Percentiles rank a stretch among this genome's conserved stretches.
phyloP scores from a whole-genome alignment of 2,329 filamentous ascomycete species.

The Cordyceps javanica region DNA sequence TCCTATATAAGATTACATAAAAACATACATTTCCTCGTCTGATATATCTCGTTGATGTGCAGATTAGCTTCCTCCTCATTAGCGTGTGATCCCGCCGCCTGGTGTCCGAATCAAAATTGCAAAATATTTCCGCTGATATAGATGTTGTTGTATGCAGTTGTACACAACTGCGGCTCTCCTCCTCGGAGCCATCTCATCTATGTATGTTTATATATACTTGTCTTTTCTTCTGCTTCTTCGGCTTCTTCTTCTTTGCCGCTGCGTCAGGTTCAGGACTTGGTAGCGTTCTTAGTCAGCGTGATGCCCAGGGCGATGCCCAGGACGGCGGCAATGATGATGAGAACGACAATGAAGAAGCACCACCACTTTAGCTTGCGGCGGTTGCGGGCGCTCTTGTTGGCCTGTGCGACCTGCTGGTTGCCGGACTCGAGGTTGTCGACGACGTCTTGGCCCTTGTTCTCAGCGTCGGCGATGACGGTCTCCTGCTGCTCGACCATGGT shows the following conservation, averaged over 20 bases:
- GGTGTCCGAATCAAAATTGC: not conserved
- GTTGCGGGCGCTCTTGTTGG: constrained; percentile 59
- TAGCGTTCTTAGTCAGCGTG: constrained; percentile 26
- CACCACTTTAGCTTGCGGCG: constrained; percentile 77
- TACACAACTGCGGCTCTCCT: not conserved
- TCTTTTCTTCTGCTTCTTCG: not conserved
- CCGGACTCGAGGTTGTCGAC: constrained; percentile 61
- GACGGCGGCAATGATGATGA: constrained; percentile 51
- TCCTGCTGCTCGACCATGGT: constrained; percentile 70
- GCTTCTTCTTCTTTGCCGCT: too few relatives aligned
- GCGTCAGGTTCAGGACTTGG: not conserved
- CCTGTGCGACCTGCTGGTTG: constrained; percentile 62
- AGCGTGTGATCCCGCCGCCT: not conserved
- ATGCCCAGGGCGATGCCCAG: constrained; percentile 51
- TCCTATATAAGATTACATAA: constrained; percentile 1
- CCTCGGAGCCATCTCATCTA: not conserved
- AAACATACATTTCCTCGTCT: not conserved
- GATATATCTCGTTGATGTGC: constrained; percentile 2
- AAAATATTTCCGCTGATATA: constrained; percentile 3
- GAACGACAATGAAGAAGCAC: constrained; percentile 56
- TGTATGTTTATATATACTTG: not conserved
- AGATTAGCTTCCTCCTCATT: constrained; percentile 6
- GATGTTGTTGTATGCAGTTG: not conserved
- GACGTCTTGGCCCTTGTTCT: constrained; percentile 60
- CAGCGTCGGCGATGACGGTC: constrained; percentile 52